phyloP scores from a whole-genome alignment of 768 basidiomycete species.

The Phanerochaete sordida region DNA sequence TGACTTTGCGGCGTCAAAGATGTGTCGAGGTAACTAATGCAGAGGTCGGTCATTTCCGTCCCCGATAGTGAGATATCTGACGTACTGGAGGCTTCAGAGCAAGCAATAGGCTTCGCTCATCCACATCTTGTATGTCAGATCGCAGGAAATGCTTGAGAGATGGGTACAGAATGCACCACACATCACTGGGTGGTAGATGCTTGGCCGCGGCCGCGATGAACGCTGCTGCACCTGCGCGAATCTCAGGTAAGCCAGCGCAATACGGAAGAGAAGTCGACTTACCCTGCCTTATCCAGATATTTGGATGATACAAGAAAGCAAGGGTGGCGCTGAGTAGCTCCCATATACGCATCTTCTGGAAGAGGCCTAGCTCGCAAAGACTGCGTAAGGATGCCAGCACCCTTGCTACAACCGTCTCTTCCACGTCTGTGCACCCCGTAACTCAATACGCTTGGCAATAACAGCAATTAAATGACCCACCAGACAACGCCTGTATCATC shows the following conservation, averaged over 20 bases:
- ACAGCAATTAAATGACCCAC: constrained; percentile 34
- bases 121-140: constrained; percentile 73
- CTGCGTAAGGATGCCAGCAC: constrained; percentile 87
- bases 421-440: constrained; percentile 61
- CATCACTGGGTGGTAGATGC: constrained; percentile 80
- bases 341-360: constrained; percentile 96
- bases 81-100: constrained; percentile 79
- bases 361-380: constrained; percentile 84
- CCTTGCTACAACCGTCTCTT: constrained; percentile 90
- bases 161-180: constrained; percentile 97
- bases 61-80: background rate
- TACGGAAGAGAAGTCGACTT: background rate
- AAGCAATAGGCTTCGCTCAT: constrained; percentile 70
- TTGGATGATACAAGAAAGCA: constrained; percentile 93
- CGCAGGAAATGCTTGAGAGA: constrained; percentile 82
- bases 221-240: constrained; percentile 65
- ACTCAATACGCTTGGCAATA: background rate
- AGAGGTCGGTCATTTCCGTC: background rate
- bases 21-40: constrained; percentile 54
- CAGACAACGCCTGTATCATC: constrained; percentile 93
- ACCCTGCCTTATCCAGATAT: constrained; percentile 95
- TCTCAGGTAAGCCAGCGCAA: background rate
- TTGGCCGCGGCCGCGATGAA: constrained; percentile 86
- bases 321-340: constrained; percentile 87
- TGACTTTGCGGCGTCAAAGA: constrained; percentile 80